Evolutionary conservation across 345 rosid genomes (phyloP).

Genomic region (Gossypium thurberi): DNA sequence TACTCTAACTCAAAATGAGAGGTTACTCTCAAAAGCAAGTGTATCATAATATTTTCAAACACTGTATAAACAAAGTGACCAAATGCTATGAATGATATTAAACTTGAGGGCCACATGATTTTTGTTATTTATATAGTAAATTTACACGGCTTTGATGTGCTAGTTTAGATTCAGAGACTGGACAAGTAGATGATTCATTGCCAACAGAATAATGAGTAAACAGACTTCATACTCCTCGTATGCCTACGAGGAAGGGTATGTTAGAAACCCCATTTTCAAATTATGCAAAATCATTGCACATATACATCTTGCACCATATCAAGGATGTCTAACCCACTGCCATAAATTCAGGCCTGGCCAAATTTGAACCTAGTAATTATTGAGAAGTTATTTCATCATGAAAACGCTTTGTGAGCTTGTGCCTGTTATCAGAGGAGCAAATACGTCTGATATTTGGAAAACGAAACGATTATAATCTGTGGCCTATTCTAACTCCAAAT

Average conservation of each 20-base stretch:
- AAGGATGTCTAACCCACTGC: background rate
- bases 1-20: background rate
- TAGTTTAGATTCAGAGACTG: slow-evolving; percentile 1
- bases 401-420: too few relatives aligned
- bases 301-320: background rate
- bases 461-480: too few relatives aligned
- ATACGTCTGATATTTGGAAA: too few relatives aligned
- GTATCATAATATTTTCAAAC: background rate
- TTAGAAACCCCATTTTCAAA: too few relatives aligned
- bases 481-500: too few relatives aligned
- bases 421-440: too few relatives aligned
- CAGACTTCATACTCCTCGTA: background rate
- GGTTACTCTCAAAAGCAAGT: background rate
- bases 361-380: too few relatives aligned
- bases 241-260: too few relatives aligned
- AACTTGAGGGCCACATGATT: background rate
- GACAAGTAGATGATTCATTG: background rate
- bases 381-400: too few relatives aligned
- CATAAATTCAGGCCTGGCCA: too few relatives aligned
- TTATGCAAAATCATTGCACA: background rate
- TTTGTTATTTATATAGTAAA: background rate
- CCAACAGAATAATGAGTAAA: background rate
- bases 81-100: background rate
- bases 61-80: background rate
- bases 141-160: background rate